Conservation (phyloP, 257 asterid species). For the Misopates orontium region DNA sequence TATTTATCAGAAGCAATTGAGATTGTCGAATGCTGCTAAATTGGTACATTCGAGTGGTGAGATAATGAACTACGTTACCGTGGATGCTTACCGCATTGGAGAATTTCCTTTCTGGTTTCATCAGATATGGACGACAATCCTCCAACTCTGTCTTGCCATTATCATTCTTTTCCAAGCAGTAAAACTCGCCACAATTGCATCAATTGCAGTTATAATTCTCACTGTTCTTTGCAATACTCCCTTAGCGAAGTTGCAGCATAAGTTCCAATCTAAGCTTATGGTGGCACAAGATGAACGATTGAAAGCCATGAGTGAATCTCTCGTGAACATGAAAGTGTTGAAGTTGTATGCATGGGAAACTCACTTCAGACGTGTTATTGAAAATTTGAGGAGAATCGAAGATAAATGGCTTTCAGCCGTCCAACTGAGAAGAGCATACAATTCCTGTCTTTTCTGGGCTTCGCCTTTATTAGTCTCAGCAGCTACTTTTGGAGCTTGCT, state of each 20-base stretch:
- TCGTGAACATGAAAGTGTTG: conserved; percentile 84
- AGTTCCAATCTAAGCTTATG: conserved; percentile 78
- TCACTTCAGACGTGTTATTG: conserved; percentile 64
- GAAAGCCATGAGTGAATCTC: conserved; percentile 74
- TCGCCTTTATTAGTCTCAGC: conserved; percentile 85
- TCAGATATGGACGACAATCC: conserved; percentile 79
- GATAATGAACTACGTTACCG: conserved; percentile 82
- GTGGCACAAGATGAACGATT: conserved; percentile 79
- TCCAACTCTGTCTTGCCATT: conserved; percentile 76
- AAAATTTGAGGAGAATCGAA: conserved; percentile 55
- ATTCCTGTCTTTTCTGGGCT: conserved; percentile 86
- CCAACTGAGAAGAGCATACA: conserved; percentile 69
- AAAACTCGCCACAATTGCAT: conserved; percentile 80
- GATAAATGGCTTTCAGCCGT: conserved; percentile 80
- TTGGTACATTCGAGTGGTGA: conserved; percentile 75
- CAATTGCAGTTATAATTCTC: conserved; percentile 62
- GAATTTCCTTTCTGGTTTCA: conserved; percentile 93
- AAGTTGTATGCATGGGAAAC: conserved; percentile 89
- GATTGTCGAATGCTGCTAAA: conserved; percentile 73
- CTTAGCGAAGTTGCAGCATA: conserved; percentile 80
- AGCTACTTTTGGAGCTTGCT: conserved; percentile 92
- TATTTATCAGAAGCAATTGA: conserved; percentile 68
- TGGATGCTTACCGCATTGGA: conserved; percentile 87
- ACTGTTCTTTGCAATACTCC: conserved; percentile 84
- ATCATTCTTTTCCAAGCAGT: conserved; percentile 68